Conservation (phyloP, 306 rosid species). For the Ceratonia siliqua region DNA sequence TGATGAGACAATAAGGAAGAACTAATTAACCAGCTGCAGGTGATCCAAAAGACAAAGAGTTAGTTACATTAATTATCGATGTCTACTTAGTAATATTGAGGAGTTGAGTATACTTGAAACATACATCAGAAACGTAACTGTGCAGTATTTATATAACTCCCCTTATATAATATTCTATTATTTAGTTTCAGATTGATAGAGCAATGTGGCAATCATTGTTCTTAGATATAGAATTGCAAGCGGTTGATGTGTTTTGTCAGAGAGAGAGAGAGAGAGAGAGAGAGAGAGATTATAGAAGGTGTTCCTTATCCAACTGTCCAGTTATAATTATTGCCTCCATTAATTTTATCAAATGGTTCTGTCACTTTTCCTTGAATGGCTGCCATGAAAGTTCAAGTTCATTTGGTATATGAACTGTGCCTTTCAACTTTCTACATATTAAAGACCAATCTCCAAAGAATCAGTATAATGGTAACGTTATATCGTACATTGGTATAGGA, state of each 20-base stretch:
- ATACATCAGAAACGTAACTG: constrained; percentile 13
- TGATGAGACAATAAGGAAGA: constrained; percentile 25
- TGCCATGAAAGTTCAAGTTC: constrained; percentile 22
- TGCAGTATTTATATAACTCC: constrained; percentile 14
- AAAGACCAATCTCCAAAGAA: too few relatives aligned
- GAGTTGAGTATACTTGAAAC: constrained; percentile 24
- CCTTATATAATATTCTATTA: background rate
- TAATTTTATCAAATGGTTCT: background rate
- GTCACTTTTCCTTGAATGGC: constrained; percentile 28
- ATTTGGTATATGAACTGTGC: constrained; percentile 25
- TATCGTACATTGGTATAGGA: too few relatives aligned
- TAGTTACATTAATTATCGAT: background rate
- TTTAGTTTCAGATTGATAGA: background rate
- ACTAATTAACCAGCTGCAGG: background rate
- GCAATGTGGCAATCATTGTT: constrained; percentile 2
- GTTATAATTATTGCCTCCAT: constrained; percentile 3
- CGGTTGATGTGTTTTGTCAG: constrained; percentile 1
- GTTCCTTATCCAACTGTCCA: background rate
- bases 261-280: background rate
- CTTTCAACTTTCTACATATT: constrained; percentile 37
- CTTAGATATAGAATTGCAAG: background rate
- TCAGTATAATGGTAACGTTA: too few relatives aligned
- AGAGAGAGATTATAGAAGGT: background rate
- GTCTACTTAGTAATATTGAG: constrained; percentile 21
- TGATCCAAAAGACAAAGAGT: constrained; percentile 9